These are phyloP conservation scores for Leishmania arabica DNA, from an alignment of 208 protist species.

Conservation along the genomic window DNA sequence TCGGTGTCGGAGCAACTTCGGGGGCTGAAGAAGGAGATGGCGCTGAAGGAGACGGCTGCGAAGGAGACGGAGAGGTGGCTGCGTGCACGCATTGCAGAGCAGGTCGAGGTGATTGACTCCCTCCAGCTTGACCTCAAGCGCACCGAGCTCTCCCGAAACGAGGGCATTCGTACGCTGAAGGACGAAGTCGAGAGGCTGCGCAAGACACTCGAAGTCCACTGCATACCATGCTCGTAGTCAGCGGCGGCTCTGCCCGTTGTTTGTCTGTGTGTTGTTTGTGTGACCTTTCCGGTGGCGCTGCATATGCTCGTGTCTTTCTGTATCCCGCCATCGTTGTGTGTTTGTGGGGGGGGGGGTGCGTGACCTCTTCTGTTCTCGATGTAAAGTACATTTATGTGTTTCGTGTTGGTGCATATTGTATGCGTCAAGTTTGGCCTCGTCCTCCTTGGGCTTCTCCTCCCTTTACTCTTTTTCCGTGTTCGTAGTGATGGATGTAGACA, in stretches of 20 bases:
- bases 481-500: neutral
- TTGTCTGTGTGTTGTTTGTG: neutral
- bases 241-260: neutral
- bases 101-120: constrained; percentile 72
- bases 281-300: neutral
- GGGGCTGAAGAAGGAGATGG: constrained; percentile 43
- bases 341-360: neutral
- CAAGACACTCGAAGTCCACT: constrained; percentile 80
- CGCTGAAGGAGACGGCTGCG: constrained; percentile 43
- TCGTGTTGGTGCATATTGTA: neutral
- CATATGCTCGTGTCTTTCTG: neutral
- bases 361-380: neutral
- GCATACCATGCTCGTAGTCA: constrained; percentile 34
- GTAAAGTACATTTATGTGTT: constrained; percentile 8
- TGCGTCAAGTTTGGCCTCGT: neutral
- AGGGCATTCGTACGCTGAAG: constrained; percentile 45
- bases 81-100: constrained; percentile 72
- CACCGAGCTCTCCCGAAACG: constrained; percentile 37
- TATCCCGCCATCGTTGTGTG: neutral
- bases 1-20: constrained; percentile 50
- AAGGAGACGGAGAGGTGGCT: constrained; percentile 72
- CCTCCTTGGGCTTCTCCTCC: neutral
- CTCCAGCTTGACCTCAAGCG: constrained; percentile 62
- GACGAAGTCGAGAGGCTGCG: constrained; percentile 63
- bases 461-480: neutral